These are phyloP conservation scores for Vitis vinifera DNA, from an alignment of 164 flowering plant genomes.

Conservation along the genomic window ASM3070453v1 NC_081823.1:7521001-7521500, in stretches of 20 bases:
- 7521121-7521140: constrained; percentile 86
- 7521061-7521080: constrained; percentile 62
- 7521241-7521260: neutral
- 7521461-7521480: too few species aligned
- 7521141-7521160: constrained; percentile 84
- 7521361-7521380: constrained; percentile 85
- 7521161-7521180: constrained; percentile 85
- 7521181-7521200: neutral
- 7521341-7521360: constrained; percentile 89
- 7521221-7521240: too few species aligned
- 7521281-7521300: constrained; percentile 97
- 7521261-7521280: constrained; percentile 76
- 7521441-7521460: constrained; percentile 44
- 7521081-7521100: constrained; percentile 98
- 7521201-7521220: neutral
- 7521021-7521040: neutral
- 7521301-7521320: constrained; percentile 94
- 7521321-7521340: constrained; percentile 93
- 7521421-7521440: constrained; percentile 66
- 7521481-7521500: too few species aligned
- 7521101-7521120: constrained; percentile 86
- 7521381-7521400: constrained; percentile 94
- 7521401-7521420: constrained; percentile 52
- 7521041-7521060: constrained; percentile 27
- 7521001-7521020: too few species aligned